Evolutionary conservation across 2,329 filamentous ascomycete genomes (phyloP).

Genomic region (Aspergillus sp.): DNA sequence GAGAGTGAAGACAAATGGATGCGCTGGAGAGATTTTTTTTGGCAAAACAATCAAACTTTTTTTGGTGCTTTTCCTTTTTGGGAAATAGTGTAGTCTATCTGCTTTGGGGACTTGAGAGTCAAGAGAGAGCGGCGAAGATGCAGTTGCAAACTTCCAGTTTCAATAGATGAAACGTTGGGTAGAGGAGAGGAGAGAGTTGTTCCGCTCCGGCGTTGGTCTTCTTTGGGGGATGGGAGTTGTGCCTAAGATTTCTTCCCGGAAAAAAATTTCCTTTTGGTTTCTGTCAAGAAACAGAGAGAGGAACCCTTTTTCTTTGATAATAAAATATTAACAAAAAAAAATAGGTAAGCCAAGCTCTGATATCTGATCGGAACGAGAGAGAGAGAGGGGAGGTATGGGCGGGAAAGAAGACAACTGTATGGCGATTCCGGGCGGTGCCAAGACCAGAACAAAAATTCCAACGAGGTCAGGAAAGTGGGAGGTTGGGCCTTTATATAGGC

Average conservation of each 20-base stretch:
- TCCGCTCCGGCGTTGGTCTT: conserved; percentile 6
- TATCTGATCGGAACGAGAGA: conserved; percentile 21
- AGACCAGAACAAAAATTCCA: conserved; percentile 39
- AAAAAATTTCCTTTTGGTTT: not conserved
- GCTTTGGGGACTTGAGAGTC: conserved; percentile 10
- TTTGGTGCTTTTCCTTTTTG: conserved; percentile 19
- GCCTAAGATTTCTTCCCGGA: conserved; percentile 20
- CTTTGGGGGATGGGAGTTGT: not conserved
- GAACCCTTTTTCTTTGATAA: not conserved
- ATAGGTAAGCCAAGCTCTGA: conserved; percentile 16
- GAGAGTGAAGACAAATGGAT: conserved; percentile 19
- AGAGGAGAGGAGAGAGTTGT: not conserved
- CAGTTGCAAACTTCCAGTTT: conserved; percentile 27
- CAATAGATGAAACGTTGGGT: conserved; percentile 20
- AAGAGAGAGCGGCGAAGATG: conserved; percentile 26
- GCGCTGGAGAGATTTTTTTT: conserved; percentile 16
- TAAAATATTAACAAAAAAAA: conserved; percentile 1
- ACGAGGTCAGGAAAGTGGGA: conserved; percentile 32
- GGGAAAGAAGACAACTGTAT: conserved; percentile 29
- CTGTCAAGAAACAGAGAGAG: conserved; percentile 16
- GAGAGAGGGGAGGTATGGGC: conserved; percentile 19
- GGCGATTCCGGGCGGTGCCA: conserved; percentile 40
- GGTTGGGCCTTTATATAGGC: conserved; percentile 43
- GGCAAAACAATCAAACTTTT: conserved; percentile 16
- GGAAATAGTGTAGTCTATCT: conserved; percentile 28